A percentile compares a stretch with the other conserved stretches of the same genome.
Evolutionary conservation across 768 basidiomycete genomes (phyloP).

Genomic region (Rhizopogon rudus): DNA sequence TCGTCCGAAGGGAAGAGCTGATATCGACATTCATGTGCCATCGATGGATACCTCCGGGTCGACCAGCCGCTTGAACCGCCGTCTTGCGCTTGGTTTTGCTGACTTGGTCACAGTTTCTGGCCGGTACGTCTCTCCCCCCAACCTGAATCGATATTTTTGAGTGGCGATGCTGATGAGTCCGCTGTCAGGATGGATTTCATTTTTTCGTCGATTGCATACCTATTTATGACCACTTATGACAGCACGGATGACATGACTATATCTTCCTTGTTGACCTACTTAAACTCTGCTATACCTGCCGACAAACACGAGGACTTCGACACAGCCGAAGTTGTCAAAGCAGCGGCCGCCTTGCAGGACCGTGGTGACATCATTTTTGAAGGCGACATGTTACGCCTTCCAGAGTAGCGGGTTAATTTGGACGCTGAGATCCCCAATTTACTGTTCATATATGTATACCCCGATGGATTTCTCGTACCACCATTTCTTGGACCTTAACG

Average conservation of each 20-base stretch:
- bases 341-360: constrained; percentile 41
- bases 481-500: constrained; percentile 1
- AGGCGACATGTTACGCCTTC: constrained; percentile 39
- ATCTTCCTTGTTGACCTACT: constrained; percentile 61
- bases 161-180: neutral
- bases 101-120: constrained; percentile 58
- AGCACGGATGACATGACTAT: constrained; percentile 64
- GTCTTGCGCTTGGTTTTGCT: constrained; percentile 35
- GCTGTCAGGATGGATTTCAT: constrained; percentile 53
- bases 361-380: constrained; percentile 45
- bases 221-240: constrained; percentile 67
- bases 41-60: constrained; percentile 11
- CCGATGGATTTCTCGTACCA: neutral
- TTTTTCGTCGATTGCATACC: constrained; percentile 52
- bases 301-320: constrained; percentile 84
- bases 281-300: constrained; percentile 70
- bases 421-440: neutral
- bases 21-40: constrained; percentile 13
- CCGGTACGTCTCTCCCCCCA: constrained; percentile 40
- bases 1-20: constrained; percentile 22
- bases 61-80: constrained; percentile 19
- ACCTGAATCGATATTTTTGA: constrained; percentile 6
- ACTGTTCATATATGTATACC: neutral
- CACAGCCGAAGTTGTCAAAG: constrained; percentile 61
- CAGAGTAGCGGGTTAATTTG: constrained; percentile 9